phyloP scores from a whole-genome alignment of 495 filamentous ascomycete genomes.

The Opeltia flavorubescens region DNA sequence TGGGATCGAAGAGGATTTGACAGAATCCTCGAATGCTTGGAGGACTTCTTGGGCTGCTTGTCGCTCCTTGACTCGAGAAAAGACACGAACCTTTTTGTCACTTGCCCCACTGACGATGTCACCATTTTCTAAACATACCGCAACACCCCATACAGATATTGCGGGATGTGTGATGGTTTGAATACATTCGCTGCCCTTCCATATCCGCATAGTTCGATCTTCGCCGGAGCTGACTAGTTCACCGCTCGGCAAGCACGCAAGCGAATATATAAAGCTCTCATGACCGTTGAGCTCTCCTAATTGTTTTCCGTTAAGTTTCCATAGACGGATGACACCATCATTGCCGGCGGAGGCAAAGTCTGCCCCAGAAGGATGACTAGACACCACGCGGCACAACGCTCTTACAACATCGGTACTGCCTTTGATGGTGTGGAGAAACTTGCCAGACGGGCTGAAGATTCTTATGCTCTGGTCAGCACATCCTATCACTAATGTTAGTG shows the following conservation, averaged over 20 bases:
- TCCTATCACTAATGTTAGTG: slow-evolving; percentile 22
- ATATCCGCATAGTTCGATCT: slow-evolving; percentile 81
- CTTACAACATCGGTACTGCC: slow-evolving; percentile 70
- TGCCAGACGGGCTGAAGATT: slow-evolving; percentile 56
- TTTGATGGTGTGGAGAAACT: slow-evolving; percentile 49
- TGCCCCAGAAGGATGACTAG: slow-evolving; percentile 60
- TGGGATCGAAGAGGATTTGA: slow-evolving; percentile 72
- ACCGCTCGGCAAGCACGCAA: slow-evolving; percentile 62
- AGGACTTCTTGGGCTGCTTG: slow-evolving; percentile 45
- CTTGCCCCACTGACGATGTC: slow-evolving; percentile 90
- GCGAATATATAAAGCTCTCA: slow-evolving; percentile 88
- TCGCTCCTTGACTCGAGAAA: slow-evolving; percentile 59
- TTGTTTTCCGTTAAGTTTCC: slow-evolving; percentile 59
- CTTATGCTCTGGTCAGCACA: slow-evolving; percentile 84
- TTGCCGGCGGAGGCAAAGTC: slow-evolving; percentile 84
- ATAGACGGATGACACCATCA: slow-evolving; percentile 72
- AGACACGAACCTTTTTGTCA: slow-evolving; percentile 75
- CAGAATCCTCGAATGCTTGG: slow-evolving; percentile 62
- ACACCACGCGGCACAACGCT: slow-evolving; percentile 70
- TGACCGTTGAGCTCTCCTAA: slow-evolving; percentile 70
- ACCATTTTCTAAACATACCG: slow-evolving; percentile 62
- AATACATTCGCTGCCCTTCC: slow-evolving; percentile 67
- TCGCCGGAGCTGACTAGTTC: slow-evolving; percentile 87
- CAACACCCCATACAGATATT: slow-evolving; percentile 89
- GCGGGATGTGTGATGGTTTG: slow-evolving; percentile 97